phyloP scores from a whole-genome alignment of 2,329 filamentous ascomycete genomes.

The Dactylella cylindrospora region DNA sequence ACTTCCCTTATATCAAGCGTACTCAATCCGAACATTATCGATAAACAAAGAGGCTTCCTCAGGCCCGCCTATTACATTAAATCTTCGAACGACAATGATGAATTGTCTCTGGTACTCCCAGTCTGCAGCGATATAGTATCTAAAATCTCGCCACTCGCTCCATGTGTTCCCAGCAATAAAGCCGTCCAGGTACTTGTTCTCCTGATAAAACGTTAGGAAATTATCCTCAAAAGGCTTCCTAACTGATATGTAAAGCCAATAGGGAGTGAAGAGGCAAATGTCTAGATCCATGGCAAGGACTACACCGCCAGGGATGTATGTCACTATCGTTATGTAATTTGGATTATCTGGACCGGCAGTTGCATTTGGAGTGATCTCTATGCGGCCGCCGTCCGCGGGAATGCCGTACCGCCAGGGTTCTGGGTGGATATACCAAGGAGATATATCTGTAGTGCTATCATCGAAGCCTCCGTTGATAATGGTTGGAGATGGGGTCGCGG shows the following conservation, averaged over 20 bases:
- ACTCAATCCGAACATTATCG: no score
- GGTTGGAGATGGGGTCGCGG: background rate
- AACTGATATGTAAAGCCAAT: background rate
- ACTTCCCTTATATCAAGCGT: no score
- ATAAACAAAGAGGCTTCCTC: no score
- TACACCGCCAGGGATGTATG: background rate
- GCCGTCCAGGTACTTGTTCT: no score
- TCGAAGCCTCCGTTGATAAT: background rate
- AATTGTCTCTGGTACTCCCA: no score
- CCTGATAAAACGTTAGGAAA: no score
- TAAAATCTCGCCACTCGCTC: no score
- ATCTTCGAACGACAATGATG: no score
- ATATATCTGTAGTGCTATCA: background rate
- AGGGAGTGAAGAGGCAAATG: background rate
- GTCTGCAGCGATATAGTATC: no score
- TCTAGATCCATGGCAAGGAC: background rate
- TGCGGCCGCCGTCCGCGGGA: background rate
- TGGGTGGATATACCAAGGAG: background rate
- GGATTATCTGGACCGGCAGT: background rate
- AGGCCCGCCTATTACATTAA: no score
- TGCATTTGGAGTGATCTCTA: background rate
- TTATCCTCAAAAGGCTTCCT: no score
- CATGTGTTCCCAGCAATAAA: no score
- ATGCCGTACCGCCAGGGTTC: background rate
- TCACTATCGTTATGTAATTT: background rate